phyloP scores from a whole-genome alignment of 257 asterid genomes.

The Linaria vulgaris region DNA sequence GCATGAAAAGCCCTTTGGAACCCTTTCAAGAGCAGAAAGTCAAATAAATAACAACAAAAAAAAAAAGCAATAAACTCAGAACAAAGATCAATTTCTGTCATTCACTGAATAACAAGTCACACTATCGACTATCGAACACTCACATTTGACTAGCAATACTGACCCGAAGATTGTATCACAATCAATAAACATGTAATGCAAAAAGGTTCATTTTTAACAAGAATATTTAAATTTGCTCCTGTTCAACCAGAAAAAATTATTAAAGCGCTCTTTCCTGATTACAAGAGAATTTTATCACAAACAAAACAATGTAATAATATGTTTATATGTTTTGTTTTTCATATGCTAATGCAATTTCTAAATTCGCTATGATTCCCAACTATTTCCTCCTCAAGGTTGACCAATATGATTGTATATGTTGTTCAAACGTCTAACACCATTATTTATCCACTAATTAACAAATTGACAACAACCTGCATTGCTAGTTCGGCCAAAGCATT shows the following conservation, averaged over 20 bases:
- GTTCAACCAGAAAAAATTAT: background rate
- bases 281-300: background rate
- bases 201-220: background rate
- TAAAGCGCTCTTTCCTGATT: background rate
- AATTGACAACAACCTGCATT: constrained; percentile 38
- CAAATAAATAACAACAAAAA: background rate
- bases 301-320: constrained; percentile 5
- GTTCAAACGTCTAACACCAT: background rate
- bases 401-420: constrained; percentile 6
- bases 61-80: background rate
- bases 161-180: background rate
- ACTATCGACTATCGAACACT: background rate
- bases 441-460: background rate
- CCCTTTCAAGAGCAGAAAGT: background rate
- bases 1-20: constrained; percentile 4
- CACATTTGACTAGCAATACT: constrained; percentile 4
- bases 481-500: constrained; percentile 47
- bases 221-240: background rate
- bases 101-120: background rate
- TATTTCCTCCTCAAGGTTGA: background rate
- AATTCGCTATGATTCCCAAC: background rate
- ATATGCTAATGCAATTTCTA: background rate
- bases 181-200: background rate
- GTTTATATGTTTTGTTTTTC: background rate
- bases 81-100: background rate